Evolutionary conservation across 2,329 filamentous ascomycete genomes (phyloP), one percentile per base, ranked within the genome.

Genomic region (Anthostomella pinea): DNA sequence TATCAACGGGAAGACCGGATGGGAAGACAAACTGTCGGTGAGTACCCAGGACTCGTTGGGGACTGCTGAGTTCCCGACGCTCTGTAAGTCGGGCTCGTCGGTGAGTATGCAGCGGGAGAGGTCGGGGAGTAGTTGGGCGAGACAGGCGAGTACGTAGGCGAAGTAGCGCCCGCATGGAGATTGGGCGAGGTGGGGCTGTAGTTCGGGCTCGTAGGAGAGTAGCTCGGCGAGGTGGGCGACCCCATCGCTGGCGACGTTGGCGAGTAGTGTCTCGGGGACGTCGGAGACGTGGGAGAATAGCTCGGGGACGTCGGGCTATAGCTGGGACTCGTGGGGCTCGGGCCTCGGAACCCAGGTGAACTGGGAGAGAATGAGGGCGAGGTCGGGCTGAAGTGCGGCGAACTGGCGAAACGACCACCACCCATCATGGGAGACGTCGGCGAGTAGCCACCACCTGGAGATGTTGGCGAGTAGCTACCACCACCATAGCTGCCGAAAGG

Each of bases 51-150:
- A 60, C 85, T 86, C 14, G 78, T 81, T 15, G 82, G 81, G 22
- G 79, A 83, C 51, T 69, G 65, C 49, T 73, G 69, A 39, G 72
- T 64, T 51, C 77, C 70, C 36, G 70, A 69, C 47, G 70, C 72
- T 43, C 69, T 69, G 73, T 77, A 81, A 41, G 68, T 69, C 19
- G 79, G 79, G 51, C 77, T 81, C 27, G 78, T 81, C 5, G 79
- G 78, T 31, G 77, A 81, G 64, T 82, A 82, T 3, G 72, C 69
- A 43, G 72, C 70, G 9, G 77, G 77, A 25, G 85, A 89, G 6
- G 84, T 86, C 3, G 87, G 85, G 38, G 85, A 89, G 69, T 86
- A 90, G 16, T 74, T 78, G n/a, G 84, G 85, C 32, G 84, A 87
- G 3, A 81, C 81, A 30, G 84, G 83, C 20, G 74, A 79, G 63